Base-by-base conservation (phyloP, 2,329 filamentous ascomycete species). In the Periconia macrospinosa region DNA sequence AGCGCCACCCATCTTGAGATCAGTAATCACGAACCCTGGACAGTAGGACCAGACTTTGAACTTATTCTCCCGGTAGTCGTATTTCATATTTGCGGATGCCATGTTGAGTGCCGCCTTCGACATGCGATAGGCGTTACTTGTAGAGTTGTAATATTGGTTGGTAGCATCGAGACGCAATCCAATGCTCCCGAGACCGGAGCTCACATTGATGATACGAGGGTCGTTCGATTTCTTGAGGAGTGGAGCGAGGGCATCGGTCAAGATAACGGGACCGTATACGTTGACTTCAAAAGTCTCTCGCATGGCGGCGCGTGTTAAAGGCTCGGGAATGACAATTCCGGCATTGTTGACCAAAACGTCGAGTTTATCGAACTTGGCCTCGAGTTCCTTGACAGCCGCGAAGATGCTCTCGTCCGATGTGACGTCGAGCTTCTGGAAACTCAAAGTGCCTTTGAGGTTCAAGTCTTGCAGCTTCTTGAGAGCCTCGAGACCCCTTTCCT, bases 331-430 rank as follows among this genome's bases (percentile, higher is more conserved):
- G 6, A 9, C n/a, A 14, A 49, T 43, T 17, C 90, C 91, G 30
- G 92, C 91, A 72, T 95, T 95, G 81, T 96, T 95, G 78, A 96
- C 77, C 37, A 96, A 77, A 53, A 95, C 89, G 75, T 95, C 90
- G 65, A 96, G 82, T 15, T 54, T 61, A 33, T 59, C 62, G 30
- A 61, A 70, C 2, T 67, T 62, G 13, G 64, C 37, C 52, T 59
- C 64, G 18, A 75, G 56, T 30, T 65, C 65, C 54, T 72, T 67
- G 37, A 68, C 66, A 9, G 73, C 70, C 1, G 68, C 64, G 35
- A 63, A 53, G 43, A 76, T 75, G 3, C 70, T 71, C 1, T 56
- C 50, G 41, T 75, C 70, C 41, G 62, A 49, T 5, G 66, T 65
- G 15, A 72, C 63, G 49, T 76, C 75, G 2, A 77, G 62, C 18